Conservation (phyloP, 2,329 filamentous ascomycete genomes). For the Orbilia ellipsospora region DNA sequence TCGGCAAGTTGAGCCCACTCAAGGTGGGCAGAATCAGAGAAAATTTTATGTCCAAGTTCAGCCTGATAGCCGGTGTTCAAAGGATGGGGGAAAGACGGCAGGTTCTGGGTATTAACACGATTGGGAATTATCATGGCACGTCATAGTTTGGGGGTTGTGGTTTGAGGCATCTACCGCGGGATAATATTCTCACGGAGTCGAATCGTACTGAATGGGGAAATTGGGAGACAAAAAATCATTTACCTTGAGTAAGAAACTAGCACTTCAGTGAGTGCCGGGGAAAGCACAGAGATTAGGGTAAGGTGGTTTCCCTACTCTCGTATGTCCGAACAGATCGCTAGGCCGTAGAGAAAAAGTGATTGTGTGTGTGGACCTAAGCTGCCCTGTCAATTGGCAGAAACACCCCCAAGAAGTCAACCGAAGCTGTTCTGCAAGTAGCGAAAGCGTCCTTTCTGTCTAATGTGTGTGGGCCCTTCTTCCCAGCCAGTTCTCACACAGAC, state of each 20-base stretch:
- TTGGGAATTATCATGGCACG: neutral
- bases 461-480: conserved; percentile 26
- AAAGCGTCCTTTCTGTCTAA: conserved; percentile 7
- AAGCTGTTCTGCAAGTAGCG: conserved; percentile 51
- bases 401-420: conserved; percentile 45
- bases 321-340: conserved; percentile 33
- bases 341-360: conserved; percentile 1
- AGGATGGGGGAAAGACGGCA: too few relatives aligned
- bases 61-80: neutral
- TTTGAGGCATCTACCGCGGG: neutral
- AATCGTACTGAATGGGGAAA: neutral
- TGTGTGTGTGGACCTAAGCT: conserved; percentile 46
- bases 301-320: neutral
- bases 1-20: conserved; percentile 12
- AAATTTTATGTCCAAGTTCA: conserved; percentile 4
- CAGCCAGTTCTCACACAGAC: conserved; percentile 25
- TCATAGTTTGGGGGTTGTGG: neutral
- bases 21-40: neutral
- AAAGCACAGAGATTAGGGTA: conserved; percentile 34
- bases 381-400: conserved; percentile 53
- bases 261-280: conserved; percentile 10
- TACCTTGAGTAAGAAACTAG: conserved; percentile 35
- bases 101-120: conserved; percentile 3
- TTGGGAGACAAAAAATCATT: conserved; percentile 8
- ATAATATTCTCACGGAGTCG: too few relatives aligned